Evolutionary conservation across 164 flowering plant genomes (phyloP), one percentile per base, ranked within the genome.

Genomic region (Paratinospora sagittata): DNA sequence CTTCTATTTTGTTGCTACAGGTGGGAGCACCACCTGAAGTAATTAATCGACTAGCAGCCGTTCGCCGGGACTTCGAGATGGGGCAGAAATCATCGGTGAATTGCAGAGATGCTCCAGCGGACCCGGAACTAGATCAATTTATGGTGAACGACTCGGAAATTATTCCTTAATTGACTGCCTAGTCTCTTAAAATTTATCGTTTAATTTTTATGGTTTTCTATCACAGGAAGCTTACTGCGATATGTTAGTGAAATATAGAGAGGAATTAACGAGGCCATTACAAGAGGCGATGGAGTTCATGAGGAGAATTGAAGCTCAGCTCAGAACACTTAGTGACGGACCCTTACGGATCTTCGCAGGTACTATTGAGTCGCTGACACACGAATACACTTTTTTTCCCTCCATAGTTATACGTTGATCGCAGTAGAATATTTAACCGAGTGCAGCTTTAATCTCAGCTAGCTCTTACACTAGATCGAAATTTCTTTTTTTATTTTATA

Each of bases 261-360:
- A 95, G 75, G 98, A 92, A 75, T 78, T 95, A 12, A 83, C 89
- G 10, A 84, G 97, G 80, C 98, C 98, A 0, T 75, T 94, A 60
- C 98, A 94, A 76, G 98, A 94, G 73, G 98, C 98, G 14, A 90
- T 88, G 91, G 97, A 92, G 66, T 94, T 94, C 91, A 88, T 92
- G 92, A 81, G 86, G 43, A 78, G 93, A 68, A 84, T 94, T 30
- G 98, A 94, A 76, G 68, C 93, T 24, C 97, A 94, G 79, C 92
- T 94, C 6, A 91, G 83, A 62, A 76, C 85, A 75, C 78, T 91
- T 2, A 70, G 78, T 66, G 78, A 82, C 72, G 85, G 81, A 27
- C 80, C 90, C 36, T 74, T 86, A 0, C 85, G 85, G 67, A 74
- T 87, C 78, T 85, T 87, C 82, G 66, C 85, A 45, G 90, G 90